Conservation (phyloP, 495 filamentous ascomycete species). For the Extremus antarcticus region DNA sequence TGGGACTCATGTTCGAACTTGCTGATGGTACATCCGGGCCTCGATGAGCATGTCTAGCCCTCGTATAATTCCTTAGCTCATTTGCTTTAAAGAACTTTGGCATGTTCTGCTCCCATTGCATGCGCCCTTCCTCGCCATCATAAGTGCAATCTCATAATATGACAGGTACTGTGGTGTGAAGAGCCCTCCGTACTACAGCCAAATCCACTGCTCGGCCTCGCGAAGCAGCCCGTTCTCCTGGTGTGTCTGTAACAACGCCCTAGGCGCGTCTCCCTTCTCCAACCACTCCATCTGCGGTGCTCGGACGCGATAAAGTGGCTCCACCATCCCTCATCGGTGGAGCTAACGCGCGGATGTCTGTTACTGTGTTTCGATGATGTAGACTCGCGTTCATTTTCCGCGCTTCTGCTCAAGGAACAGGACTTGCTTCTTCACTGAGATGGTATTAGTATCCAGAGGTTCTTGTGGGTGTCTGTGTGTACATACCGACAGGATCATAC, state of each 20-base stretch:
- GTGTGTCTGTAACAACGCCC: not conserved
- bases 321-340: too few relatives aligned
- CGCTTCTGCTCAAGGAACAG: conserved; percentile 87
- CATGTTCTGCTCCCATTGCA: not conserved
- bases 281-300: not conserved
- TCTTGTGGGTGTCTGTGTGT: not conserved
- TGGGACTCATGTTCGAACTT: not conserved
- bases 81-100: not conserved
- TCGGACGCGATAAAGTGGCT: too few relatives aligned
- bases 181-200: too few relatives aligned
- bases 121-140: too few relatives aligned
- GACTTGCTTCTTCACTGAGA: conserved; percentile 69
- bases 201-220: too few relatives aligned
- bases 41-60: not conserved
- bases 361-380: too few relatives aligned
- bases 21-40: not conserved
- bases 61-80: not conserved
- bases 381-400: conserved; percentile 5
- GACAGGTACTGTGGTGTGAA: too few relatives aligned
- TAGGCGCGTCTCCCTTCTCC: not conserved
- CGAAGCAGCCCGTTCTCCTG: not conserved
- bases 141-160: too few relatives aligned
- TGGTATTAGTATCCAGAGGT: not conserved
- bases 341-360: too few relatives aligned
- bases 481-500: conserved; percentile 93